These are phyloP conservation scores for Rhodotorula sp. DNA, from an alignment of 1,284 basidiomycete genomes.

Conservation along the genomic window DNA sequence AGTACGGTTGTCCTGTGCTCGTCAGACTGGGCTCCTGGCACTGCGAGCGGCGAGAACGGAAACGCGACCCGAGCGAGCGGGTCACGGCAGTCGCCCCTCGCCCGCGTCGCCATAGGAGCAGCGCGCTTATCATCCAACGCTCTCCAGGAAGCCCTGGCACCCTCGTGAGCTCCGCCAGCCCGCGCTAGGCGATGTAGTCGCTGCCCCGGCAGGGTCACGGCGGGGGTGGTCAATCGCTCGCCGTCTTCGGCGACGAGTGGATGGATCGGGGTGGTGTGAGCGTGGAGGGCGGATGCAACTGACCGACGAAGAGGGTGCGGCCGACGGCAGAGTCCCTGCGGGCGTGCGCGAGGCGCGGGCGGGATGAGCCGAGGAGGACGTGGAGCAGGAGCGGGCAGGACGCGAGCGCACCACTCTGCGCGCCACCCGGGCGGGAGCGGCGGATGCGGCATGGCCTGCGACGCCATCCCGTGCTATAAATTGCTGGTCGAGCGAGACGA, in stretches of 20 bases:
- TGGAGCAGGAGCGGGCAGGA: neutral
- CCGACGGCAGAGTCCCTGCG: slow-evolving; percentile 29
- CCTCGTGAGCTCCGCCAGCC: too few species aligned
- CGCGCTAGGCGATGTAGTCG: too few species aligned
- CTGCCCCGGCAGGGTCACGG: neutral
- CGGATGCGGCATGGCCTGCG: slow-evolving; percentile 36
- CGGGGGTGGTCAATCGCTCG: neutral
- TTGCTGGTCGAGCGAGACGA: neutral
- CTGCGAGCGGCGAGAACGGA: neutral
- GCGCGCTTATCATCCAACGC: too few species aligned
- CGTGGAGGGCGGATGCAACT: neutral
- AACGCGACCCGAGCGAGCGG: too few species aligned
- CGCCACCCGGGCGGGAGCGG: slow-evolving; percentile 38
- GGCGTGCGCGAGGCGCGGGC: neutral
- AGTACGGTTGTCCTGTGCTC: neutral
- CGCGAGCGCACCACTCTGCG: slow-evolving; percentile 37
- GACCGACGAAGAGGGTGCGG: slow-evolving; percentile 27
- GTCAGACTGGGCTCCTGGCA: neutral
- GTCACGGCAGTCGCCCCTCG: too few species aligned
- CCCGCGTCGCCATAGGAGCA: neutral
- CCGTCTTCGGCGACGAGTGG: too few species aligned
- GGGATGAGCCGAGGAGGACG: neutral
- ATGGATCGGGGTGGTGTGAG: neutral
- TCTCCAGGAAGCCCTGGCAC: too few species aligned
- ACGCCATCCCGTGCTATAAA: slow-evolving; percentile 10